These are phyloP conservation scores for Pulicaria dysenterica DNA, from an alignment of 129 eudicot genomes.

Conservation along the genomic window DNA sequence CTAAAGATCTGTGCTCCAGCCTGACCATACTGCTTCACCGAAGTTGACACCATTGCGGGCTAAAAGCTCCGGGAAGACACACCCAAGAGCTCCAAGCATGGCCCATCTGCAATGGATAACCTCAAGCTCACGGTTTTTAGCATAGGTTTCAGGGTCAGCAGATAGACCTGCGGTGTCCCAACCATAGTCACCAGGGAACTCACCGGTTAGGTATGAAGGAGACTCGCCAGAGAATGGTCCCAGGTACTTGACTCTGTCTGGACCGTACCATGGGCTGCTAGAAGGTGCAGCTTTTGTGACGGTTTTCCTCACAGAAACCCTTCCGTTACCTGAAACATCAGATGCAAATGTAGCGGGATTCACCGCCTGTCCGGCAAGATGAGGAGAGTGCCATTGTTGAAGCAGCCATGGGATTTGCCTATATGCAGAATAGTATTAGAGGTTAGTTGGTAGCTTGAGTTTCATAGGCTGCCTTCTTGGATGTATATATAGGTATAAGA, in stretches of 20 bases:
- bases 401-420: not conserved
- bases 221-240: not conserved
- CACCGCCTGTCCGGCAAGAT: not conserved
- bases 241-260: constrained; percentile 2
- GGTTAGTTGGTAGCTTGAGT: not conserved
- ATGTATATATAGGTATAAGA: not conserved
- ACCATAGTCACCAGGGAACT: not conserved
- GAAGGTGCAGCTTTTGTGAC: not conserved
- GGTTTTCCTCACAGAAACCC: not conserved
- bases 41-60: not conserved
- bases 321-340: not conserved
- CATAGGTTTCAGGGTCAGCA: not conserved
- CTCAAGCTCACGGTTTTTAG: not conserved
- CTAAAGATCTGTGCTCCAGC: constrained; percentile 10
- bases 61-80: not conserved
- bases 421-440: not conserved
- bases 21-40: not conserved
- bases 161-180: not conserved
- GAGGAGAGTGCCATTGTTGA: not conserved
- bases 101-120: constrained; percentile 3
- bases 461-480: not conserved
- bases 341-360: not conserved
- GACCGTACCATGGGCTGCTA: constrained; percentile 1
- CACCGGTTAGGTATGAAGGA: not conserved
- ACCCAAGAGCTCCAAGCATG: not conserved